Evolutionary conservation across 768 basidiomycete species (phyloP), one percentile per base, ranked within the genome.

Genomic region (Leccinum imitatum): DNA sequence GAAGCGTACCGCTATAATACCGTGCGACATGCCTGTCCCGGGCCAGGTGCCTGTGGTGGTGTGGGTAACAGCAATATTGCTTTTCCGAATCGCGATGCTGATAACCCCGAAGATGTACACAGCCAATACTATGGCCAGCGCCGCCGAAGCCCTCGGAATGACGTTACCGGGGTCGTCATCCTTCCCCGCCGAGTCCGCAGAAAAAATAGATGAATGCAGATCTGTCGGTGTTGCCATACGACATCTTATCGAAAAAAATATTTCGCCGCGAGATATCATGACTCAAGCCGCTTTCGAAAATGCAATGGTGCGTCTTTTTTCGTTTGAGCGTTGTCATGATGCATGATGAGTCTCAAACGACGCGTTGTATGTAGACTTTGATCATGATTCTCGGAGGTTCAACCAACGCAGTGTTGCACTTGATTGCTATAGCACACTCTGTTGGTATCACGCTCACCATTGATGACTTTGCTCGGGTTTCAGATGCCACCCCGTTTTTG

Each of bases 371-470:
- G 8, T 58, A 97, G 95, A 91, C 94, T 21, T 77, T 99, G 54
- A 95, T 93, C 27, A 96, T 99, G 91, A 89, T 95, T 66, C 86
- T 99, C 41, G 97, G 97, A 48, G 97, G 97, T 30, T 98, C 95
- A 17, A 98, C 97, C 31, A 98, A 98, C 73, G 96, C 95, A 30
- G 97, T 98, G 35, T 79, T 99, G 35, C 97, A 99, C 75, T 79
- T 99, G 62, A 94, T 98, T 70, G 97, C 97, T 48, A 90, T 99
- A 67, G 97, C 97, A 0, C 95, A 95, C 74, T 93, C 93, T 0
- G 94, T 96, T 53, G 95, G 95, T 25, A 87, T 99, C 77, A 83
- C 84, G 48, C 82, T 99, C 59, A 84, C 83, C 35, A 79, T 98
- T 54, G 94, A 96, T 67, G 97, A 98, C 74, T 93, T 98, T 83